phyloP scores from a whole-genome alignment of 331 rosid species.

The Telfairia occidentalis region DNA sequence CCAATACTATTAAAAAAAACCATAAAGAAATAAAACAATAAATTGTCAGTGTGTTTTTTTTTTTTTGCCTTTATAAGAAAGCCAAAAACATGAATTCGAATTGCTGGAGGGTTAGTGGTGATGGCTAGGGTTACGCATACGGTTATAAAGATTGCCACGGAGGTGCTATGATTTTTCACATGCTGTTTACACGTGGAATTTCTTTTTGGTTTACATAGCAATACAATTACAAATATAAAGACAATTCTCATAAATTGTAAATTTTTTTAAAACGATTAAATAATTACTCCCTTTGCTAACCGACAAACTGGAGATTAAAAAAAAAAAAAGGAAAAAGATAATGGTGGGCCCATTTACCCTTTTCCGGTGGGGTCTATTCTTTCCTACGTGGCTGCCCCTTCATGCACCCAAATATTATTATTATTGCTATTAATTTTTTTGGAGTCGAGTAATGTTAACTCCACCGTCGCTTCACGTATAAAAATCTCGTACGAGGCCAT shows the following conservation, averaged over 20 bases:
- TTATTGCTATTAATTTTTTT: too few relatives aligned
- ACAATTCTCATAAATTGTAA: too few relatives aligned
- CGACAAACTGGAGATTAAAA: slow-evolving; percentile 28
- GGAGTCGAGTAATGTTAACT: slow-evolving; percentile 15
- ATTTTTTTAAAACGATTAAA: too few relatives aligned
- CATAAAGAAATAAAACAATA: neutral
- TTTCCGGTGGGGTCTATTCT: slow-evolving; percentile 18
- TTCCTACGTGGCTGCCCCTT: slow-evolving; percentile 50
- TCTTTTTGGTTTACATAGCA: neutral
- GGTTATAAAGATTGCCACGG: slow-evolving; percentile 25
- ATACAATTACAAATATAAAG: neutral
- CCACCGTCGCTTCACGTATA: slow-evolving; percentile 14
- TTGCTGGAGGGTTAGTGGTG: slow-evolving; percentile 13
- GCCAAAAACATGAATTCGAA: neutral
- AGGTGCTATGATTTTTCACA: neutral
- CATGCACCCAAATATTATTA: slow-evolving; percentile 10
- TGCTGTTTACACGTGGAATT: slow-evolving; percentile 34
- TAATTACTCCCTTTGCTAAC: slow-evolving; percentile 17
- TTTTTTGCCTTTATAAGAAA: neutral
- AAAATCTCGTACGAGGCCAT: neutral
- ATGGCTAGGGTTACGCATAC: slow-evolving; percentile 53
- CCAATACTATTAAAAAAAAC: neutral
- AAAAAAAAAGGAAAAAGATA: slow-evolving; percentile 11
- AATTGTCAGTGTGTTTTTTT: neutral
- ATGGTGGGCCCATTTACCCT: slow-evolving; percentile 28